Base-by-base conservation (phyloP, 2,329 filamentous ascomycete species). In the Zalaria sp. region DNA sequence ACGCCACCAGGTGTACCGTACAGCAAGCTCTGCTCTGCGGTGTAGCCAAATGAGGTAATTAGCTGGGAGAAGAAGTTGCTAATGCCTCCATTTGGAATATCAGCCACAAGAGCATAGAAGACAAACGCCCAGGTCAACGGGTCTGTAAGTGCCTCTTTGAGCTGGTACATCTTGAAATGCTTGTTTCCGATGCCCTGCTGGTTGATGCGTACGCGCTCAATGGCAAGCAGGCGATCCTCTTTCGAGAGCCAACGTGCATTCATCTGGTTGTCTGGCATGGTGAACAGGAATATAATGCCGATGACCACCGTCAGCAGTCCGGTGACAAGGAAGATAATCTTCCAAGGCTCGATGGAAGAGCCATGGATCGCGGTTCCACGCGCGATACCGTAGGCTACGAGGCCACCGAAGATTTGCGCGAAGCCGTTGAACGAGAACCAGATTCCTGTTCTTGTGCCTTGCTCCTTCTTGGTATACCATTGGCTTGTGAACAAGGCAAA, bases 131-230 rank as follows among this genome's bases (percentile, higher is more conserved):
- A 78, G 2, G 71, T 71, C 57, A 77, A 60, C 0, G 73, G 74
- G 47, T 79, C 75, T 3, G 63, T 43, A 5, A 79, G 51, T 0
- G 74, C 72, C 49, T 79, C 74, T 10, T 71, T 65, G 1, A 81
- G 64, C 47, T 91, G 84, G 25, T 72, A 68, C 62, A 71, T 66
- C 47, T 81, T 81, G 59, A 80, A 83, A 46, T 81, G 70, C 48
- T 77, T 77, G 46, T 76, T 81, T 1, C 79, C 80, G 10, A 83
- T 78, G 0, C 83, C 83, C 45, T 83, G 83, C 55, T 85, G 77
- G 51, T 89, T 89, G 25, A 76, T 68, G 0, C 82, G 69, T 4
- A 89, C 74, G 0, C 83, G 71, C 47, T 85, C 83, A 26, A 87
- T 65, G 0, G 79, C 81, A 35, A 85, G 67, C 0, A 77, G 56